phyloP scores from a whole-genome alignment of 1,284 basidiomycete genomes.

The Peniophora sp. region DNA sequence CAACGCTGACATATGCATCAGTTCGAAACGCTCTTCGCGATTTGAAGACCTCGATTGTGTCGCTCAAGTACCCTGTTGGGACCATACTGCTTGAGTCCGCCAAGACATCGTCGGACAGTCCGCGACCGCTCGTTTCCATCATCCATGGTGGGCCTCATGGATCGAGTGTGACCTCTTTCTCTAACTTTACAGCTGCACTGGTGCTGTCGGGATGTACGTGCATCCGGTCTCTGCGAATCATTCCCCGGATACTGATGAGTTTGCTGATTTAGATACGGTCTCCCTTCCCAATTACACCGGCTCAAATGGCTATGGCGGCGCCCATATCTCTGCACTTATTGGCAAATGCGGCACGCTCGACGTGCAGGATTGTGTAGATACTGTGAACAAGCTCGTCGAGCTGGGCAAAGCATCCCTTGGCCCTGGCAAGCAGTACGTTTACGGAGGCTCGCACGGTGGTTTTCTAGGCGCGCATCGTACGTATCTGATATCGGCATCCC shows the following conservation, averaged over 20 bases:
- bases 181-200: conserved; percentile 31
- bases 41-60: conserved; percentile 33
- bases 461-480: conserved; percentile 57
- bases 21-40: conserved; percentile 32
- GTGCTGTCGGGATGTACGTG: conserved; percentile 55
- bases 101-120: conserved; percentile 17
- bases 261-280: conserved; percentile 37
- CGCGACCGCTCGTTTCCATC: conserved; percentile 25
- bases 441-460: conserved; percentile 70
- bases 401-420: conserved; percentile 38
- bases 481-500: conserved; percentile 15
- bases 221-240: background rate
- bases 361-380: conserved; percentile 55
- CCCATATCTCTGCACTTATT: conserved; percentile 32
- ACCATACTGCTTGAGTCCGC: conserved; percentile 37
- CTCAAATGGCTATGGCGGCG: conserved; percentile 49
- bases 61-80: conserved; percentile 44
- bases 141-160: conserved; percentile 70
- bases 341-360: conserved; percentile 62
- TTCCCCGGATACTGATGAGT: background rate
- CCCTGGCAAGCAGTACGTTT: conserved; percentile 43
- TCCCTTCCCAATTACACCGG: conserved; percentile 67
- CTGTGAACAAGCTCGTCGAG: conserved; percentile 41
- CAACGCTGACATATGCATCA: background rate
- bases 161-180: conserved; percentile 40